A percentile compares a stretch with the other conserved stretches of the same genome.
These are phyloP conservation scores for Jatropha curcas DNA, from an alignment of 345 rosid species.

Conservation along the genomic window DNA sequence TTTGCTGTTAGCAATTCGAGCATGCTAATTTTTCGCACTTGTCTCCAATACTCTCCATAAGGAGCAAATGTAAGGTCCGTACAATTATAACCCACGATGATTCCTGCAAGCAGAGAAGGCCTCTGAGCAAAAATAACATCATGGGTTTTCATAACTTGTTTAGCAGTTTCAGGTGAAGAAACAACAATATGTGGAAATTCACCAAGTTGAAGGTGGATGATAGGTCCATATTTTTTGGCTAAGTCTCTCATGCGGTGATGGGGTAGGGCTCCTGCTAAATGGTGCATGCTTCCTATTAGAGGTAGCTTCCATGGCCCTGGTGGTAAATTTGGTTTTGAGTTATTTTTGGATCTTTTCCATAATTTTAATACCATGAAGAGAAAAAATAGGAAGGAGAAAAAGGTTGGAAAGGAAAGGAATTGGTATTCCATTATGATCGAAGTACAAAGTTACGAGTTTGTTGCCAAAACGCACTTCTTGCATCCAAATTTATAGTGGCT, in stretches of 20 bases:
- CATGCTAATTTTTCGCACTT: constrained; percentile 8
- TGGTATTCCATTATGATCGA: constrained; percentile 9
- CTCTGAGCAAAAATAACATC: constrained; percentile 16
- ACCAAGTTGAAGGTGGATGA: constrained; percentile 20
- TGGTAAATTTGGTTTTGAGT: constrained; percentile 10
- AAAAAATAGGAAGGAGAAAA: constrained; percentile 20
- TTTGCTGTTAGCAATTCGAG: constrained; percentile 10
- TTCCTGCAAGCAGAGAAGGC: constrained; percentile 1
- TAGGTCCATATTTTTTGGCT: constrained; percentile 11
- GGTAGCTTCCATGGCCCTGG: constrained; percentile 24
- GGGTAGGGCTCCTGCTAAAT: constrained; percentile 15
- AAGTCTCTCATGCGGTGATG: constrained; percentile 18
- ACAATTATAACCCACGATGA: not conserved
- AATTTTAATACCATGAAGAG: constrained; percentile 9
- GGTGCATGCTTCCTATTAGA: constrained; percentile 20
- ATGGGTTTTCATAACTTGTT: constrained; percentile 23
- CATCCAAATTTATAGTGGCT: not conserved
- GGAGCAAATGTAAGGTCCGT: constrained; percentile 6
- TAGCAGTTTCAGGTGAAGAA: constrained; percentile 20
- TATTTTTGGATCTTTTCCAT: not conserved
- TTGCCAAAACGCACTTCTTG: too few relatives aligned
- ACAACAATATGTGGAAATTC: constrained; percentile 8
- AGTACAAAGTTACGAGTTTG: not conserved
- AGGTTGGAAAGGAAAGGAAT: not conserved
- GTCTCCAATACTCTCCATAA: constrained; percentile 15